Evolutionary conservation across 2,329 filamentous ascomycete species (phyloP).

Genomic region (Exophiala lecanii-corni): DNA sequence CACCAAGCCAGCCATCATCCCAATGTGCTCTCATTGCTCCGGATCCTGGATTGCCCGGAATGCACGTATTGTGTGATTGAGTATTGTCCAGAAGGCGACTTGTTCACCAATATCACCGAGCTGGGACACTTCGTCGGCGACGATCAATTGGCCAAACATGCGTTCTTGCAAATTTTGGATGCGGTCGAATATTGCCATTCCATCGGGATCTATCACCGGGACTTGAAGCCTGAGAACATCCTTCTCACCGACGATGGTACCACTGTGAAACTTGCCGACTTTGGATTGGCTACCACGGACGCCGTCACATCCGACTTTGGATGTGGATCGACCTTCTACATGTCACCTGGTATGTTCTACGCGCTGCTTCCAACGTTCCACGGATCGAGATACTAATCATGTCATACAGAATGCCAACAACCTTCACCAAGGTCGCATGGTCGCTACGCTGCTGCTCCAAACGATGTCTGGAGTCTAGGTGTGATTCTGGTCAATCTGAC

Average conservation of each 20-base stretch:
- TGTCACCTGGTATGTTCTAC: conserved; percentile 91
- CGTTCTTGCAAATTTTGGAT: conserved; percentile 93
- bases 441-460: conserved; percentile 86
- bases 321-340: conserved; percentile 98
- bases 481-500: conserved; percentile 97
- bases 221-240: conserved; percentile 97
- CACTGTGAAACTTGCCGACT: conserved; percentile 94
- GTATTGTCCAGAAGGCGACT: conserved; percentile 92
- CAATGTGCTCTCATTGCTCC: conserved; percentile 89
- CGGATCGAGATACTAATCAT: conserved; percentile 26
- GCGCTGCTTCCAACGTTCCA: no score
- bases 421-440: conserved; percentile 63
- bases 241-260: conserved; percentile 82
- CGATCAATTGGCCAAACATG: conserved; percentile 77
- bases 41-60: conserved; percentile 86
- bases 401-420: conserved; percentile 75
- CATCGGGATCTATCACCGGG: conserved; percentile 90
- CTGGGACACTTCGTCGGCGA: conserved; percentile 88
- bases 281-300: conserved; percentile 86
- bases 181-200: conserved; percentile 94
- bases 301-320: conserved; percentile 87
- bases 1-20: conserved; percentile 81
- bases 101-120: conserved; percentile 97
- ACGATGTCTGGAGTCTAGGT: conserved; percentile 97
- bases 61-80: conserved; percentile 96